These are phyloP conservation scores for Alternaria ethzedia DNA, from an alignment of 2,329 filamentous ascomycete species.

Conservation along the genomic window DNA sequence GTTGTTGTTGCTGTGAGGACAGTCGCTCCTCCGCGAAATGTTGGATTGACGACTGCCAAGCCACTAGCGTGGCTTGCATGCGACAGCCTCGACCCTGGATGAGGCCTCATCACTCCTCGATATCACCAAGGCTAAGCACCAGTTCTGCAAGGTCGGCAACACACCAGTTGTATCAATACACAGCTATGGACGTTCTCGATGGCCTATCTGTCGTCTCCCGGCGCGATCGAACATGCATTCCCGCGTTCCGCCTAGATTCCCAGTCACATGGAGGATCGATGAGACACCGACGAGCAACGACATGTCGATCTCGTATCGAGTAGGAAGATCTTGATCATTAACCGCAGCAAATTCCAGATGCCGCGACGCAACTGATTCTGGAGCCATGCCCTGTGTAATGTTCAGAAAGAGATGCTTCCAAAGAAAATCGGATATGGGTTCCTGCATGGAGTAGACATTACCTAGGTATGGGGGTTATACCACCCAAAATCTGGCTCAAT, in stretches of 20 bases:
- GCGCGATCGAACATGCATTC: background rate
- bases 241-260: background rate
- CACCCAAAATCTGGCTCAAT: background rate
- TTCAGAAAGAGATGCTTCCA: background rate
- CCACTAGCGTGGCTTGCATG: slow-evolving; percentile 10
- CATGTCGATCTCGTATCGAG: background rate
- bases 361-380: background rate
- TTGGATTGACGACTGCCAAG: slow-evolving; percentile 24
- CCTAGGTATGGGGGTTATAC: background rate
- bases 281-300: background rate
- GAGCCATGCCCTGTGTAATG: background rate
- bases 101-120: background rate
- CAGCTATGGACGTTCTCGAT: background rate
- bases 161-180: background rate
- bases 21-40: slow-evolving; percentile 10
- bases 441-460: background rate
- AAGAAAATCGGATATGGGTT: background rate
- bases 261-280: background rate
- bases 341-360: background rate
- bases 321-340: background rate
- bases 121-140: background rate
- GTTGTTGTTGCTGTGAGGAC: slow-evolving; percentile 3
- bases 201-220: background rate
- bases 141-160: background rate
- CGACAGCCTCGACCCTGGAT: background rate